Conservation (phyloP, 1,284 basidiomycete species). For the Violaceomyces palustris region DNA sequence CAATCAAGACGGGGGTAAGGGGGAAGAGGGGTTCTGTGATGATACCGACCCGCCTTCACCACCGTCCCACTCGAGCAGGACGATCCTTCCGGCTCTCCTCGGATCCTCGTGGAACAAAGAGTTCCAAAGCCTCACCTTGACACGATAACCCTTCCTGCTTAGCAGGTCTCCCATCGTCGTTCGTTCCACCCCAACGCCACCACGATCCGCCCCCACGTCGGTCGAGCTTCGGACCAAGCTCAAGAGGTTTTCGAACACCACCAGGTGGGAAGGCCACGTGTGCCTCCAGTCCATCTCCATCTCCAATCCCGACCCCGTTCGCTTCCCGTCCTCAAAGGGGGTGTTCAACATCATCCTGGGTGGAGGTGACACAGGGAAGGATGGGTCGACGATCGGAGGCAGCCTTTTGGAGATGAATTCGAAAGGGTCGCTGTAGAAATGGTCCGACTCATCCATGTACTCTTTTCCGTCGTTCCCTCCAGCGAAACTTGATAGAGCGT, state of each 20-base stretch:
- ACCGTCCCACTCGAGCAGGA: too few species aligned
- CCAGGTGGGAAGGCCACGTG: conserved; percentile 72
- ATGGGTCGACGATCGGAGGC: conserved; percentile 61
- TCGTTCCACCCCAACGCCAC: conserved; percentile 25
- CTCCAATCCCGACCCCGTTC: too few species aligned
- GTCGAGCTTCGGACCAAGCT: conserved; percentile 29
- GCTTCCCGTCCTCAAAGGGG: too few species aligned
- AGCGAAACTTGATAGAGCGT: background rate
- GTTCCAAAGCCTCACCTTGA: conserved; percentile 65
- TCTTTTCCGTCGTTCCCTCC: conserved; percentile 12
- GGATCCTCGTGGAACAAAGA: conserved; percentile 73
- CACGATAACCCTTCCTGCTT: conserved; percentile 62
- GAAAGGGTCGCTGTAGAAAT: conserved; percentile 73
- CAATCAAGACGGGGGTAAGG: too few species aligned
- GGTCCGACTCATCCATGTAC: conserved; percentile 76
- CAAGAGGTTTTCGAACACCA: conserved; percentile 72
- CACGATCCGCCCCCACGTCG: too few species aligned
- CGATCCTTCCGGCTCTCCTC: conserved; percentile 68
- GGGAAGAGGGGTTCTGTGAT: too few species aligned
- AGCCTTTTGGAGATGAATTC: conserved; percentile 66
- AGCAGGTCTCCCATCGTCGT: conserved; percentile 58
- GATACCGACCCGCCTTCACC: too few species aligned
- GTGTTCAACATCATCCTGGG: too few species aligned
- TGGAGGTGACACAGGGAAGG: conserved; percentile 65
- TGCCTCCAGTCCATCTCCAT: conserved; percentile 60